phyloP scores from a whole-genome alignment of 257 asterid species.

The Penstemon barbatus region DNA sequence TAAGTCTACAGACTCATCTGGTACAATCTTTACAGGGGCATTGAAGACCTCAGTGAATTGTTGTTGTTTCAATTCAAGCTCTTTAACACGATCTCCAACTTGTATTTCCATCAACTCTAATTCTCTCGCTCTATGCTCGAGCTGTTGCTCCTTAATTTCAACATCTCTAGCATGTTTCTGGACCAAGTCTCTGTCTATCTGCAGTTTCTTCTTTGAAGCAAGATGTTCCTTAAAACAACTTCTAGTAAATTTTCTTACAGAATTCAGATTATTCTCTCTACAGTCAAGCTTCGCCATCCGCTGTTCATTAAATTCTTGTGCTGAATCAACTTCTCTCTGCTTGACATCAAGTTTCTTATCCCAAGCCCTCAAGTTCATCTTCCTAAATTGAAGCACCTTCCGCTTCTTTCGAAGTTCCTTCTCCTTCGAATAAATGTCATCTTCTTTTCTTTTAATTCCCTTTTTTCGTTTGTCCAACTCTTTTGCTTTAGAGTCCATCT shows the following conservation, averaged over 20 bases:
- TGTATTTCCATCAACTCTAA: constrained; percentile 29
- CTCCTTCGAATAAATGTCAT: constrained; percentile 4
- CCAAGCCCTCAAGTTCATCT: constrained; percentile 21
- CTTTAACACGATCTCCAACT: constrained; percentile 17
- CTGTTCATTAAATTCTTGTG: constrained; percentile 21
- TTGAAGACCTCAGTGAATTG: constrained; percentile 16
- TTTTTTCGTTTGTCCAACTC: constrained; percentile 20
- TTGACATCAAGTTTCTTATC: constrained; percentile 33
- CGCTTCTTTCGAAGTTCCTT: constrained; percentile 21
- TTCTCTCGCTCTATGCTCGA: constrained; percentile 33
- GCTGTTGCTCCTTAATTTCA: constrained; percentile 29
- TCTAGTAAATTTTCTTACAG: constrained; percentile 29
- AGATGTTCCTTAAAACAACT: constrained; percentile 35
- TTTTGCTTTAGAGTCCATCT: constrained; percentile 28
- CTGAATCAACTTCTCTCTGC: constrained; percentile 32
- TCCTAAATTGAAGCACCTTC: constrained; percentile 31
- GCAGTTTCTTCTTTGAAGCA: constrained; percentile 33
- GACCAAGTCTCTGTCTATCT: constrained; percentile 33
- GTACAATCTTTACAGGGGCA: constrained; percentile 23
- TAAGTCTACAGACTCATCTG: constrained; percentile 34
- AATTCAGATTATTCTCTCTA: constrained; percentile 39
- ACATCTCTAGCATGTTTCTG: constrained; percentile 35
- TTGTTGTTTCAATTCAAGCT: constrained; percentile 26
- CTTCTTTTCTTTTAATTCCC: constrained; percentile 18
- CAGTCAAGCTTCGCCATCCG: constrained; percentile 30